Evolutionary conservation across 495 filamentous ascomycete species (phyloP), one percentile per base, ranked within the genome.

Genomic region (Penicillium argentinense): DNA sequence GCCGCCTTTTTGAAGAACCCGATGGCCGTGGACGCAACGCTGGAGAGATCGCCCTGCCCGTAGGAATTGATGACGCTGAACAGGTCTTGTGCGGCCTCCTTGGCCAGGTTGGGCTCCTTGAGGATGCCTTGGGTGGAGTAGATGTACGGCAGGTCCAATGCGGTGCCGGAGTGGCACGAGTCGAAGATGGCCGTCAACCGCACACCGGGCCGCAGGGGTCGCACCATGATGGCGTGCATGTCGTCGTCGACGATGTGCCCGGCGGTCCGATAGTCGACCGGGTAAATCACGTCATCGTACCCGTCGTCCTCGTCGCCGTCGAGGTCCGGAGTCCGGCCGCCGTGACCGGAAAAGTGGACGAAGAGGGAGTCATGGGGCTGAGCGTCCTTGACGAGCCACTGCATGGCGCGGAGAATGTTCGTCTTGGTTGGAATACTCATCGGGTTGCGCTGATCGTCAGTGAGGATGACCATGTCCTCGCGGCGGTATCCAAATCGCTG

Each of bases 161-260:
- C 93, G 1, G 93, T 95, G 48, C 93, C 93, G 9, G 91, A 96
- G 69, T 98, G 93, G 69, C 93, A 98, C 9, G 91, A 96, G 72
- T 98, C 93, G 71, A 96, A 98, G 63, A 98, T 96, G 25, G 93
- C 95, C 1, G 93, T 98, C 39, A 98, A 71, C 21, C 93, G 85
- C 5, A 96, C 93, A 46, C 93, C 93, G 2, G 87, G 76, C 44
- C 77, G 79, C n/a, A 98, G 74, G 4, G 89, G 85, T 27, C 72
- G 72, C 40, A 98, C 93, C 91, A 98, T 92, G 58, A 97, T 96
- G 43, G 82, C 78, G 62, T 98, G 93, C 90, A 98, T 95, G 63
- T 97, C 91, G 54, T 98, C 93, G 67, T 98, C 93, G 26, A 95
- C 91, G 50, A 98, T 96, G 63, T 97, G 93, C 2, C 93, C 93